These are phyloP conservation scores for Mortierella polycephala DNA, from an alignment of 371 early-diverging fungal genomes.

Conservation along the genomic window DNA sequence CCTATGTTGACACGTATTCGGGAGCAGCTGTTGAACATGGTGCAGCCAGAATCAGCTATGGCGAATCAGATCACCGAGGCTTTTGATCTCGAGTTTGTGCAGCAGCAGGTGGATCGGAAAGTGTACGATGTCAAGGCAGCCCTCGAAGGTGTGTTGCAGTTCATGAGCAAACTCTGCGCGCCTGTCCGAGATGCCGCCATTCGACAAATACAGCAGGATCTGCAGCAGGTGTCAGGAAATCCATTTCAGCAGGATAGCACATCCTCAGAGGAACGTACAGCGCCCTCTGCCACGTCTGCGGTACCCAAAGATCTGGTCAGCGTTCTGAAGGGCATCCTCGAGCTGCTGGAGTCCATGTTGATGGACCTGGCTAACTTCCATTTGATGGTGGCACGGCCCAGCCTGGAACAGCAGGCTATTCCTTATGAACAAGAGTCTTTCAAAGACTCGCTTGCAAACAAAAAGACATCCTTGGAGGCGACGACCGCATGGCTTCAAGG, in stretches of 20 bases:
- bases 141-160: constrained; percentile 13
- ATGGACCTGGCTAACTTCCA: constrained; percentile 45
- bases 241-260: neutral
- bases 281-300: constrained; percentile 9
- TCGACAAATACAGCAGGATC: constrained; percentile 13
- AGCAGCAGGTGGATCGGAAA: constrained; percentile 39
- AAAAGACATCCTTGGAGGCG: constrained; percentile 13
- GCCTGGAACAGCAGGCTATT: constrained; percentile 44
- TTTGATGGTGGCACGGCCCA: constrained; percentile 35
- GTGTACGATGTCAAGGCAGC: constrained; percentile 36
- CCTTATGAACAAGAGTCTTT: constrained; percentile 43
- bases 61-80: constrained; percentile 22
- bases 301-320: constrained; percentile 33
- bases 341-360: constrained; percentile 45
- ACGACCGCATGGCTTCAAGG: constrained; percentile 28
- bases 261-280: neutral
- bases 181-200: constrained; percentile 35
- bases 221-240: constrained; percentile 10
- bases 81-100: constrained; percentile 46
- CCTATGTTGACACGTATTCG: constrained; percentile 34
- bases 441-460: constrained; percentile 14
- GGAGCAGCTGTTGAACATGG: constrained; percentile 37
- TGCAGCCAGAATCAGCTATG: constrained; percentile 14
- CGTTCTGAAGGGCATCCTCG: constrained; percentile 29
- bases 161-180: constrained; percentile 42